phyloP scores from a whole-genome alignment of 2,329 filamentous ascomycete genomes.

The Achaetomium macrosporum region DNA sequence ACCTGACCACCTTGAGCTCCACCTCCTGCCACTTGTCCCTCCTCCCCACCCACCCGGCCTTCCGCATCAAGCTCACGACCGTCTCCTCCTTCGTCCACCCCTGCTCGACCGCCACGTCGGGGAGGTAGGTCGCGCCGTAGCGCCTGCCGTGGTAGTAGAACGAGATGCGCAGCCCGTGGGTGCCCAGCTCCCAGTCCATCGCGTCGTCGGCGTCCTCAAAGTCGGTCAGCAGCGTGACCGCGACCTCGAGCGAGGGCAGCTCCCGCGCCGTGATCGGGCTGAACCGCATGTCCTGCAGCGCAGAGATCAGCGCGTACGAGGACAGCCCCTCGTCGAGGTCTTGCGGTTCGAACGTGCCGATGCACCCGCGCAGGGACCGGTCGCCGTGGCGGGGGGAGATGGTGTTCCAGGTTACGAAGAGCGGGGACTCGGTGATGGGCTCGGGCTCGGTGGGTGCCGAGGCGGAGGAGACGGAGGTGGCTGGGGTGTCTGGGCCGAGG shows the following conservation, averaged over 20 bases:
- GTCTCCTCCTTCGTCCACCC: slow-evolving; percentile 95
- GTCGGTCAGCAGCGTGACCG: slow-evolving; percentile 76
- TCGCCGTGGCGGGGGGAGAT: slow-evolving; percentile 51
- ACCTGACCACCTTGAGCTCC: slow-evolving; percentile 71
- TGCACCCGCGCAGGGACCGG: slow-evolving; percentile 80
- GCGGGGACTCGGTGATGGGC: slow-evolving; percentile 53
- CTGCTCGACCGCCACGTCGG: slow-evolving; percentile 86
- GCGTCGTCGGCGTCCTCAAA: slow-evolving; percentile 70
- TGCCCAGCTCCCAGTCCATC: slow-evolving; percentile 81
- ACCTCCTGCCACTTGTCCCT: slow-evolving; percentile 74
- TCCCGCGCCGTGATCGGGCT: slow-evolving; percentile 48
- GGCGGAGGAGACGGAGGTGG: slow-evolving; percentile 36
- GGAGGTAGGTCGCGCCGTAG: slow-evolving; percentile 84
- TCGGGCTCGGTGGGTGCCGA: slow-evolving; percentile 17
- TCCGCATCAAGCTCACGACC: slow-evolving; percentile 81
- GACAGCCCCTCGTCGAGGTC: slow-evolving; percentile 67
- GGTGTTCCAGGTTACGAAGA: slow-evolving; percentile 95
- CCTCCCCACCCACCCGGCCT: slow-evolving; percentile 87
- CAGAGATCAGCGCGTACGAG: slow-evolving; percentile 77
- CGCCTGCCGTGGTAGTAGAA: slow-evolving; percentile 69
- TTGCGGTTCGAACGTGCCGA: slow-evolving; percentile 84
- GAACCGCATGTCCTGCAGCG: slow-evolving; percentile 59
- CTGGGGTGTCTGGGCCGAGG: slow-evolving; percentile 36
- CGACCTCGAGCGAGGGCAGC: slow-evolving; percentile 54
- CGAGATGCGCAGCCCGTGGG: slow-evolving; percentile 79